phyloP scores from a whole-genome alignment of 345 rosid genomes.

The Aurinia saxatilis region DNA sequence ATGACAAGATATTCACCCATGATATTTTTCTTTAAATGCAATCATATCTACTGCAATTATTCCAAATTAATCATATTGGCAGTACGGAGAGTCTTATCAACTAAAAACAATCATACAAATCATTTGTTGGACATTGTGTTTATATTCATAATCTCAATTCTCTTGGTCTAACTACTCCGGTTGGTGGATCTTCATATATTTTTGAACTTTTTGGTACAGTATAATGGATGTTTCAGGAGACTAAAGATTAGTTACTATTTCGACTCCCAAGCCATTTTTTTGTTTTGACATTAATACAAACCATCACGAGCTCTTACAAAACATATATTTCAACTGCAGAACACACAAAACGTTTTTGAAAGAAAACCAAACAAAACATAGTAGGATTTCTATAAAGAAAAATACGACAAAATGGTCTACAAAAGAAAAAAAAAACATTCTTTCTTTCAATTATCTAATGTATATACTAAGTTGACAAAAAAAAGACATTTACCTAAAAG shows the following conservation, averaged over 20 bases:
- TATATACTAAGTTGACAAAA: slow-evolving; percentile 1
- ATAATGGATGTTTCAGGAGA: not conserved
- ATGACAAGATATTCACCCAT: not conserved
- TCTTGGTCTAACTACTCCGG: not conserved
- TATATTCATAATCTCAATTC: not conserved
- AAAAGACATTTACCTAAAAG: not conserved
- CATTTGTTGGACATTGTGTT: not conserved
- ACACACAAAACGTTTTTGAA: too few species aligned
- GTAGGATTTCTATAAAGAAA: too few species aligned
- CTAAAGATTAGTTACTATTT: not conserved
- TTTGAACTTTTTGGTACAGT: not conserved
- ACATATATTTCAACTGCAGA: too few species aligned
- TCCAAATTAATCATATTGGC: not conserved
- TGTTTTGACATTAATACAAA: not conserved
- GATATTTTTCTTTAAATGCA: not conserved
- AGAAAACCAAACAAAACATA: not conserved
- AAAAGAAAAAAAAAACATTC: not conserved
- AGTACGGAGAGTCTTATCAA: not conserved
- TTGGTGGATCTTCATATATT: not conserved
- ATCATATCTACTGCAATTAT: not conserved
- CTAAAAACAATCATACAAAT: not conserved
- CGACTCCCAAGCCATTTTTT: not conserved
- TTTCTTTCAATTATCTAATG: not conserved
- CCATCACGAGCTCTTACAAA: not conserved
- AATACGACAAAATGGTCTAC: not conserved